These are phyloP conservation scores for Acer saccharum DNA, from an alignment of 345 rosid species.

Conservation along the genomic window DNA sequence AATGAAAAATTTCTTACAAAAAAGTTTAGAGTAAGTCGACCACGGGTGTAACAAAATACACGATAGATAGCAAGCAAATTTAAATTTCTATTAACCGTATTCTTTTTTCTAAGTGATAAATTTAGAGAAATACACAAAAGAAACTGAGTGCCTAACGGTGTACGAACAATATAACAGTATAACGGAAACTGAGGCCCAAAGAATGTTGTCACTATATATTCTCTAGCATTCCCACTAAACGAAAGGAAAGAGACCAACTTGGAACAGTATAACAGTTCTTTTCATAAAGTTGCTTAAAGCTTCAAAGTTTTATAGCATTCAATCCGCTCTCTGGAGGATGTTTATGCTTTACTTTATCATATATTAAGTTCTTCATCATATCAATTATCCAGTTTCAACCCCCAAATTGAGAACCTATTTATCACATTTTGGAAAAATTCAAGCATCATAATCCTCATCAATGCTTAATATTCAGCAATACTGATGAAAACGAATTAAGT, in stretches of 20 bases:
- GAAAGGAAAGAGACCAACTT: background rate
- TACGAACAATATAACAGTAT: background rate
- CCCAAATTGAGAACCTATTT: background rate
- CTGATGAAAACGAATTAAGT: background rate
- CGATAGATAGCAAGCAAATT: background rate
- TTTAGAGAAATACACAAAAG: background rate
- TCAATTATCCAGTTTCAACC: background rate
- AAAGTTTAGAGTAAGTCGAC: background rate
- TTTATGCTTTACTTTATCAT: background rate
- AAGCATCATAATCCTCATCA: background rate
- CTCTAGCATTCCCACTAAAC: background rate
- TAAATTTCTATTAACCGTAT: background rate
- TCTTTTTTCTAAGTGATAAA: background rate
- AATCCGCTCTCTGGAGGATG: background rate
- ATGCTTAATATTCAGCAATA: background rate
- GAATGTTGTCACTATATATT: background rate
- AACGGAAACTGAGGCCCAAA: background rate
- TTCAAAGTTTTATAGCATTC: background rate
- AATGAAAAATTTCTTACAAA: background rate
- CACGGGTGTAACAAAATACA: background rate
- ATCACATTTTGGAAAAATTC: background rate
- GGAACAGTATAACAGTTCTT: background rate
- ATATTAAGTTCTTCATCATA: background rate
- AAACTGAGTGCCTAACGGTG: background rate
- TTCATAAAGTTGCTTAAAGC: background rate